Conservation (phyloP, 345 rosid genomes). For the Microcos paniculata region DNA sequence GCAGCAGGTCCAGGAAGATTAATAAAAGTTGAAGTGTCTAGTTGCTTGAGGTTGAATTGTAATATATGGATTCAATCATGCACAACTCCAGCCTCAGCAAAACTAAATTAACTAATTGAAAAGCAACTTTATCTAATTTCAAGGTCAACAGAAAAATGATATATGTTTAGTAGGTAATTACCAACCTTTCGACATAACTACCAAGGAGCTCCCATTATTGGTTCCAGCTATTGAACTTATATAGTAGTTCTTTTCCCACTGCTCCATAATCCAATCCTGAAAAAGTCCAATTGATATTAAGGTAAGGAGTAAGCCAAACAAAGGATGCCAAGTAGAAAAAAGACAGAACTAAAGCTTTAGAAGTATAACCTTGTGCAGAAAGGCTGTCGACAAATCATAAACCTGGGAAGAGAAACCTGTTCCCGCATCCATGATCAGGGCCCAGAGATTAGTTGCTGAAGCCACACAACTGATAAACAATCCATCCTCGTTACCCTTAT, state of each 20-base stretch:
- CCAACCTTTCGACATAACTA: slow-evolving; percentile 94
- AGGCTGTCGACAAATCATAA: slow-evolving; percentile 75
- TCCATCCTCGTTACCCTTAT: slow-evolving; percentile 94
- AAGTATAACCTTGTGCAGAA: slow-evolving; percentile 80
- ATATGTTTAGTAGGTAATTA: not conserved
- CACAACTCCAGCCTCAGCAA: not conserved
- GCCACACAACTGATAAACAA: slow-evolving; percentile 86
- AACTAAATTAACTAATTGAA: not conserved
- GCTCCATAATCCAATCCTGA: slow-evolving; percentile 99
- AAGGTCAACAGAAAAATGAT: not conserved
- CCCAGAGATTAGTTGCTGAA: slow-evolving; percentile 90
- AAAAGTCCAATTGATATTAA: slow-evolving; percentile 18
- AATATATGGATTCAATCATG: not conserved
- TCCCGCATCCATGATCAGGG: slow-evolving; percentile 97
- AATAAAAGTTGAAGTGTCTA: too few relatives aligned
- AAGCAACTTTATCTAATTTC: not conserved
- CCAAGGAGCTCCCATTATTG: slow-evolving; percentile 84
- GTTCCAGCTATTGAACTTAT: slow-evolving; percentile 96
- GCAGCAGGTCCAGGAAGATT: too few relatives aligned
- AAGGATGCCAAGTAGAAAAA: slow-evolving; percentile 7
- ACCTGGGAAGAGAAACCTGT: slow-evolving; percentile 89
- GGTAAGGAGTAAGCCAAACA: slow-evolving; percentile 16
- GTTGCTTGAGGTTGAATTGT: not conserved
- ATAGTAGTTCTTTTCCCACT: slow-evolving; percentile 93
- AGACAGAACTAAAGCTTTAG: not conserved